Evolutionary conservation across 208 protist species (phyloP).

Genomic region (Naegleria gruberi): DNA sequence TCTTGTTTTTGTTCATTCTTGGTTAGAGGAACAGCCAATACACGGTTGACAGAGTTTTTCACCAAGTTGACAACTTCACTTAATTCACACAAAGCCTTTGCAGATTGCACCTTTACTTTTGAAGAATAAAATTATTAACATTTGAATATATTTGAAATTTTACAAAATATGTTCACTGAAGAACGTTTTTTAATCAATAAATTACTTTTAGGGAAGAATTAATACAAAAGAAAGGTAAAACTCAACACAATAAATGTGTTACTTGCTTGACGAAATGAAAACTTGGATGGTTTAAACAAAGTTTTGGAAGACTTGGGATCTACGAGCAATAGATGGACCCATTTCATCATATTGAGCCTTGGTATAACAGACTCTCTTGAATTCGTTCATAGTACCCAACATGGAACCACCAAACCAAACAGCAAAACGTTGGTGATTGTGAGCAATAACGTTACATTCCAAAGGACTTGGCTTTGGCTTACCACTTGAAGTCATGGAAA

Average conservation of each 20-base stretch:
- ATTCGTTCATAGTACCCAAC: conserved; percentile 77
- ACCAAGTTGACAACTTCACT: no score
- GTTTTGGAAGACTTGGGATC: conserved; percentile 67
- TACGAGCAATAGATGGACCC: conserved; percentile 82
- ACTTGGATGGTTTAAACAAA: background rate
- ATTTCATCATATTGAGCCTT: conserved; percentile 93
- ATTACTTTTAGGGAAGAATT: background rate
- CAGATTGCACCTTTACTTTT: no score
- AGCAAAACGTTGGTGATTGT: conserved; percentile 72
- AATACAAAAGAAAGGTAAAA: background rate
- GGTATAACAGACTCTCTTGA: conserved; percentile 75
- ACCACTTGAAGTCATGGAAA: background rate
- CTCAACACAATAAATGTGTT: background rate
- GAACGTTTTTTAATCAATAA: background rate
- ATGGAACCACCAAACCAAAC: conserved; percentile 92
- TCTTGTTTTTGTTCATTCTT: background rate
- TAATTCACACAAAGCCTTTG: no score
- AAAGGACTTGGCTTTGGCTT: conserved; percentile 44
- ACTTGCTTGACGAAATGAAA: background rate
- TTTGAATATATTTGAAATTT: no score
- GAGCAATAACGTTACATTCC: conserved; percentile 88
- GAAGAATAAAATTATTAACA: no score
- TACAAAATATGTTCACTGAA: background rate
- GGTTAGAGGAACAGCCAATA: background rate
- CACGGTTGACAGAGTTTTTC: background rate